Percentiles rank a stretch among this genome's conserved stretches.
Evolutionary conservation across 345 rosid species (phyloP).

Genomic region (Citrus sp.): DNA sequence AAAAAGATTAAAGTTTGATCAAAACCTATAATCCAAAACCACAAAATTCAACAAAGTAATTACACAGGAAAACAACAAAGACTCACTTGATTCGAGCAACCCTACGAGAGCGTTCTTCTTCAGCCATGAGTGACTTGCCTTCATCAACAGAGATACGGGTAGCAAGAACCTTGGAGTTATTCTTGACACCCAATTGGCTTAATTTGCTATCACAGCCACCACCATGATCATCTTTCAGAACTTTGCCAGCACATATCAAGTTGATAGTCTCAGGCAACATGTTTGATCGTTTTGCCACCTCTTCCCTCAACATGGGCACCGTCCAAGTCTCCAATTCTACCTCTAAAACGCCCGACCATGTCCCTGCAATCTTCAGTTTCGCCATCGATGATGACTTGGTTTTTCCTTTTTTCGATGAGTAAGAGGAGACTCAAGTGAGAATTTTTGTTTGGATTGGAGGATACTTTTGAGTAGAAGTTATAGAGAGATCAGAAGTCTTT

Average conservation of each 20-base stretch:
- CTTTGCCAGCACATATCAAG: slow-evolving; percentile 73
- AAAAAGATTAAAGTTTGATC: neutral
- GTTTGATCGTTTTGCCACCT: slow-evolving; percentile 67
- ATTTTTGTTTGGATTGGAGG: too few species aligned
- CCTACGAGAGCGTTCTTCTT: slow-evolving; percentile 72
- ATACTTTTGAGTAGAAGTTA: too few species aligned
- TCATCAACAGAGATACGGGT: slow-evolving; percentile 61
- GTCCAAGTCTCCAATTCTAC: slow-evolving; percentile 80
- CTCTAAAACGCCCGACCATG: slow-evolving; percentile 76
- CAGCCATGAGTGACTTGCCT: slow-evolving; percentile 64
- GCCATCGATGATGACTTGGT: slow-evolving; percentile 30
- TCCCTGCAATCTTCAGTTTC: slow-evolving; percentile 86
- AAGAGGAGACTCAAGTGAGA: too few species aligned
- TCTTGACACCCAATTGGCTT: slow-evolving; percentile 55
- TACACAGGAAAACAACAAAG: neutral
- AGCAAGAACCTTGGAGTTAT: slow-evolving; percentile 74
- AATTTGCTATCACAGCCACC: slow-evolving; percentile 46
- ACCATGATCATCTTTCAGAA: slow-evolving; percentile 62
- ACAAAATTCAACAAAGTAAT: neutral
- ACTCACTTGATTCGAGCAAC: slow-evolving; percentile 76
- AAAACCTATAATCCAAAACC: neutral
- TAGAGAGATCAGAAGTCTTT: too few species aligned
- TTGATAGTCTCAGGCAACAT: slow-evolving; percentile 44
- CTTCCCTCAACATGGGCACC: slow-evolving; percentile 67
- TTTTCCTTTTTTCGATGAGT: too few species aligned